Conservation (phyloP, 106 monocot species). For the Acanthochlamys bracteata region DNA sequence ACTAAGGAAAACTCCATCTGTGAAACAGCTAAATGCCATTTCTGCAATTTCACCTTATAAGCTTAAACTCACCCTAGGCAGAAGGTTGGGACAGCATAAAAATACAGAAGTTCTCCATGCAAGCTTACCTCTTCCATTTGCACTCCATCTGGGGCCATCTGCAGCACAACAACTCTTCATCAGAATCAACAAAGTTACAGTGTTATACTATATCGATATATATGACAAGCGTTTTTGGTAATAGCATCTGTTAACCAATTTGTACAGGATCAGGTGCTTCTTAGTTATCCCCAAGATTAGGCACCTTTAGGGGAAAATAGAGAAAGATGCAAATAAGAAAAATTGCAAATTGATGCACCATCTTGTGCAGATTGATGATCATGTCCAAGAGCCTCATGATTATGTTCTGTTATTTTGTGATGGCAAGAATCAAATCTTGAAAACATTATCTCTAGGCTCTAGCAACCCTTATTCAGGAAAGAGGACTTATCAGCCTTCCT, state of each 20-base stretch:
- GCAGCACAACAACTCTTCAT: background rate
- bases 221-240: too few relatives aligned
- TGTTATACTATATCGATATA: background rate
- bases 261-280: background rate
- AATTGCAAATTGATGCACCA: too few relatives aligned
- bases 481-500: too few relatives aligned
- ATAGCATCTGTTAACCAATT: too few relatives aligned
- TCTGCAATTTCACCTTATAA: background rate
- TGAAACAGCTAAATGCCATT: background rate
- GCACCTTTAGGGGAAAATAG: background rate
- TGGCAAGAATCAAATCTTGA: too few relatives aligned
- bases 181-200: background rate
- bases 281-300: background rate
- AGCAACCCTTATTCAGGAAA: too few relatives aligned
- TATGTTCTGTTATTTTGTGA: too few relatives aligned
- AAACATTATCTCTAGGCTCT: too few relatives aligned
- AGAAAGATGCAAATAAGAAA: conserved; percentile 10
- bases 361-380: too few relatives aligned
- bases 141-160: conserved; percentile 73
- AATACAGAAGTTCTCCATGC: background rate
- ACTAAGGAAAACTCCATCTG: background rate
- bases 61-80: too few relatives aligned
- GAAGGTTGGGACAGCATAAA: too few relatives aligned
- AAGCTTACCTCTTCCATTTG: conserved; percentile 61
- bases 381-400: too few relatives aligned